These are phyloP conservation scores for Cladosporium halotolerans DNA, from an alignment of 2,329 filamentous ascomycete genomes.

Conservation along the genomic window DNA sequence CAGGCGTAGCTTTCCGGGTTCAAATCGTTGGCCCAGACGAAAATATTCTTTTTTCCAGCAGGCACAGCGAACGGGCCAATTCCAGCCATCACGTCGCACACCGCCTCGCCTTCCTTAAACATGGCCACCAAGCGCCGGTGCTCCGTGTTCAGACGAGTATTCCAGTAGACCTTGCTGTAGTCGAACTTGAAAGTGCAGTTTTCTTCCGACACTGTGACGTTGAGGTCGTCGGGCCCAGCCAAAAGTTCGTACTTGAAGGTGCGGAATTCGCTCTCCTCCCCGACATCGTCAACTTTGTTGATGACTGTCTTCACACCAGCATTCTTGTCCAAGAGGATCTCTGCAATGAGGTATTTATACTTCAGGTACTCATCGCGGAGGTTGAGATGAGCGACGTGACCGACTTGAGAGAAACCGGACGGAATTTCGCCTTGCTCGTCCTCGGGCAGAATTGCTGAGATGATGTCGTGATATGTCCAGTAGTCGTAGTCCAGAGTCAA, in stretches of 20 bases:
- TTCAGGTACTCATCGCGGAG: conserved; percentile 74
- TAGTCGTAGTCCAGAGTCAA: conserved; percentile 74
- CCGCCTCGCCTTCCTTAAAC: conserved; percentile 78
- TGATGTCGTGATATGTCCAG: conserved; percentile 83
- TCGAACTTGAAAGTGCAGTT: conserved; percentile 86
- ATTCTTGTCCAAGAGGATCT: conserved; percentile 88
- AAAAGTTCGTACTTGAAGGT: conserved; percentile 92
- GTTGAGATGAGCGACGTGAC: conserved; percentile 91
- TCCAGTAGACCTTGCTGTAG: conserved; percentile 98
- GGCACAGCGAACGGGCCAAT: conserved; percentile 93
- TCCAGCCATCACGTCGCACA: conserved; percentile 95
- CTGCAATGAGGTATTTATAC: conserved; percentile 78
- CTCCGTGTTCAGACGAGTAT: conserved; percentile 82
- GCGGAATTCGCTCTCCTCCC: conserved; percentile 75
- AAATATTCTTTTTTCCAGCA: conserved; percentile 80
- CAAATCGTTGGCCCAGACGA: conserved; percentile 95
- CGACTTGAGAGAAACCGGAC: conserved; percentile 78
- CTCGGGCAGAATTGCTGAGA: conserved; percentile 72
- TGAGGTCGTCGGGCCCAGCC: conserved; percentile 71
- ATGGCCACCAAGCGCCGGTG: conserved; percentile 71
- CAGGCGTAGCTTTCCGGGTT: conserved; percentile 81
- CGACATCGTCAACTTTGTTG: conserved; percentile 89
- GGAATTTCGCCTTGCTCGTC: conserved; percentile 75
- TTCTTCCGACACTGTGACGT: conserved; percentile 76
- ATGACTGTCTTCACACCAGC: conserved; percentile 77